Base-by-base conservation (phyloP, 2,329 filamentous ascomycete species). In the Cladosporium halotolerans region DNA sequence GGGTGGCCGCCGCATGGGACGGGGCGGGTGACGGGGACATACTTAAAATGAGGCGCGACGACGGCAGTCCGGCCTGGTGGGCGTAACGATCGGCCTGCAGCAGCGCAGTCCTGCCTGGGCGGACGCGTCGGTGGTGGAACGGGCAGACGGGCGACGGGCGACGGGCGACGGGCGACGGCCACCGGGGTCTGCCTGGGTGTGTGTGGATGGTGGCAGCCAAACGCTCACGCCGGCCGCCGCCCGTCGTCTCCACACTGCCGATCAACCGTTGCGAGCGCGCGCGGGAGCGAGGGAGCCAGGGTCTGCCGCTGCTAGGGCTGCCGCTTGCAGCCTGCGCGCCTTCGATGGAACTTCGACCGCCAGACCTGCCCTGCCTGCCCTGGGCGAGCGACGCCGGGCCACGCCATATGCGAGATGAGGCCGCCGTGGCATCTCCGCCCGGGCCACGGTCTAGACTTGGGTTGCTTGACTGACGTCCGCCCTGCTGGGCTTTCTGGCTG, bases 21-120 rank as follows among this genome's bases (percentile, higher is more conserved):
- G 55, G 55, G 48, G 43, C 44, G 57, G 52, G 52, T 39, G 32
- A 45, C 52, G 56, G 54, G 55, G 54, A 55, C 56, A 58, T 58
- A 58, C 55, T 56, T 48, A 47, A 43, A 51, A 51, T 23, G 39
- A 44, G 39, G 40, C 46, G 46, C 46, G 18, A 42, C 46, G 34
- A 31, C 33, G 28, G 23, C 38, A 49, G 46, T 18, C 23, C 23
- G 42, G 46, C 41, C 23, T 33, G 32, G 42, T 47, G 45, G 11
- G 46, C 28, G 46, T 39, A 16, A 49, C 38, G 46, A 49, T 49
- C 46, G 39, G 16, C 46, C 42, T 32, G 46, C 46, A 49, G 16
- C 46, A 49, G 46, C n/a, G 36, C 46, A 38, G 46, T 49, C 23
- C 46, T 28, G 23, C 23, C 7, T 49, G 38, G 39, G 46, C 46